phyloP scores from a whole-genome alignment of 768 basidiomycete species.

The Clavulina sp. region DNA sequence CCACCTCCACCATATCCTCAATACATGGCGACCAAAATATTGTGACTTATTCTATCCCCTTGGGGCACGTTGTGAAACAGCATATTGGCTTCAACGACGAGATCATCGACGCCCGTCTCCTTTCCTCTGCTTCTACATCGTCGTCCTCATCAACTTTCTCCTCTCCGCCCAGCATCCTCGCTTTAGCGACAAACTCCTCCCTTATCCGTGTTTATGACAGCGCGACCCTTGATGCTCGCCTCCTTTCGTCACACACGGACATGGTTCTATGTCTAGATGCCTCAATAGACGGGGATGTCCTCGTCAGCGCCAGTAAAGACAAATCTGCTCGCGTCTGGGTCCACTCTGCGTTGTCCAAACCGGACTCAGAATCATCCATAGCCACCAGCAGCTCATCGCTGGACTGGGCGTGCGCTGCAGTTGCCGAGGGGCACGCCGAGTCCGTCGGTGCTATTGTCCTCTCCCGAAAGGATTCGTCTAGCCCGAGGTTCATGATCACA shows the following conservation, averaged over 20 bases:
- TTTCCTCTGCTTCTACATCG: conserved; percentile 31
- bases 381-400: conserved; percentile 11
- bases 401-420: conserved; percentile 58
- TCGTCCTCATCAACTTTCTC: conserved; percentile 10
- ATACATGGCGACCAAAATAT: conserved; percentile 96
- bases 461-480: conserved; percentile 29
- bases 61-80: conserved; percentile 49
- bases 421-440: conserved; percentile 89
- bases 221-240: conserved; percentile 56
- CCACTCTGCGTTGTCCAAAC: background rate
- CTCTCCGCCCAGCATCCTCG: conserved; percentile 50
- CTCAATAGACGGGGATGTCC: conserved; percentile 42
- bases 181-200: conserved; percentile 94
- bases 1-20: conserved; percentile 50
- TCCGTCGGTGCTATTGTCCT: conserved; percentile 82
- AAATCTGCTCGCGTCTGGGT: conserved; percentile 76
- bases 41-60: conserved; percentile 67
- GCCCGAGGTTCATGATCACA: conserved; percentile 61
- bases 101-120: conserved; percentile 76
- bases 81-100: conserved; percentile 97
- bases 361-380: conserved; percentile 20
- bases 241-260: conserved; percentile 78
- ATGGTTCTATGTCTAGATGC: conserved; percentile 77
- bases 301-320: conserved; percentile 92
- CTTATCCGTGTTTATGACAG: conserved; percentile 80